A percentile compares a stretch with the other conserved stretches of the same genome.
phyloP scores from a whole-genome alignment of 257 asterid genomes.

The Solanum pinnatisectum region DNA sequence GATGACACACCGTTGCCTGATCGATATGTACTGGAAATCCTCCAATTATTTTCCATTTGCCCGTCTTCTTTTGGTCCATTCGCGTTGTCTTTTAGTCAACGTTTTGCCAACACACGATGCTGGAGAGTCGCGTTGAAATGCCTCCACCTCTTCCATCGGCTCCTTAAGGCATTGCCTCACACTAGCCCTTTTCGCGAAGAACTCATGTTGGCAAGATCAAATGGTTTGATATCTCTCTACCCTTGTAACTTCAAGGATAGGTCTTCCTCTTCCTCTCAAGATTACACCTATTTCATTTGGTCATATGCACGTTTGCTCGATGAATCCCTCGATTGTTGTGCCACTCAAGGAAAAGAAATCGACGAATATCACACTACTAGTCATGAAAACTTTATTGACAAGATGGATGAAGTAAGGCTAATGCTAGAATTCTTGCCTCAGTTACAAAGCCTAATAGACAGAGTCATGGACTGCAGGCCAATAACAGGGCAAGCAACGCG shows the following conservation, averaged over 20 bases:
- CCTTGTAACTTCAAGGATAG: constrained; percentile 45
- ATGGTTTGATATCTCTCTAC: constrained; percentile 6
- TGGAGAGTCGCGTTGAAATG: constrained; percentile 74
- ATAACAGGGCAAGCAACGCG: constrained; percentile 21
- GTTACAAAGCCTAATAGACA: constrained; percentile 48
- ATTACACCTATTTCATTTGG: constrained; percentile 37
- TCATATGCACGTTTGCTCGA: constrained; percentile 59
- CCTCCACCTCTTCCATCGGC: constrained; percentile 54
- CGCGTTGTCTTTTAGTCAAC: constrained; percentile 23
- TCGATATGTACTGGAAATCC: constrained; percentile 32
- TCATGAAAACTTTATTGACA: neutral
- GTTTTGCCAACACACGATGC: constrained; percentile 36
- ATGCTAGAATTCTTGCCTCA: constrained; percentile 39
- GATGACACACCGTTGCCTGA: constrained; percentile 40
- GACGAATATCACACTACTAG: neutral
- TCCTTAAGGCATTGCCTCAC: constrained; percentile 31
- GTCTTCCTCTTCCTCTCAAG: constrained; percentile 36
- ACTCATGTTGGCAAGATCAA: constrained; percentile 36
- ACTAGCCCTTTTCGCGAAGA: constrained; percentile 29
- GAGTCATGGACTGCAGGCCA: constrained; percentile 51
- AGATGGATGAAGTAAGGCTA: constrained; percentile 18
- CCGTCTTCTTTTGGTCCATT: constrained; percentile 31
- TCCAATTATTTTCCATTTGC: constrained; percentile 41
- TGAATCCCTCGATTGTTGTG: constrained; percentile 34
- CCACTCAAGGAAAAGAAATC: neutral